Evolutionary conservation across 140 eudicot genomes (phyloP), one percentile per base, ranked within the genome.

Genomic region (Eryngium alpinum): DNA sequence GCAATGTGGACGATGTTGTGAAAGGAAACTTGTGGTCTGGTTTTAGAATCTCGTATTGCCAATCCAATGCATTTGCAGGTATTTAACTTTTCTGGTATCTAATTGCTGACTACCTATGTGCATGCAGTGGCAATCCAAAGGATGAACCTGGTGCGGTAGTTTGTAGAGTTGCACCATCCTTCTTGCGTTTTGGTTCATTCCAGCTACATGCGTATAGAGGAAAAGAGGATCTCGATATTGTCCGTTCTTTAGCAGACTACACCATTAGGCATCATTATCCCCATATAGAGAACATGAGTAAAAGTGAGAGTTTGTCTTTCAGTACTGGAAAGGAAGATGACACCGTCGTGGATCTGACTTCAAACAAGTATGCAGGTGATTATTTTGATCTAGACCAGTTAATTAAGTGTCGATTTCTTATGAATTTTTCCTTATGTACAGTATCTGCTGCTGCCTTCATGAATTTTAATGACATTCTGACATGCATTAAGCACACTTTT

Each of bases 61-160:
- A 62, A 62, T 10, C 32, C n/a, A 15, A n/a, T 17, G 75, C 49
- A 18, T 18, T 31, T 67, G 3, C 44, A 32, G 19, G 75, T 69
- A 46, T 69, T 69, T 14, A 16, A 12, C 3, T 15, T 9, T 25
- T 44, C 21, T n/a, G 32, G 29, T 75, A 44, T 74, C 19, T 75
- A 53, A 19, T 44, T 75, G 46, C 62, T 75, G 15, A 75, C 38
- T 27, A 49, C 29, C 24, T 31, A 56, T 80, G 84, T 73, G 44
- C 66, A 31, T 84, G 90, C 97, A 95, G 99, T 83, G 99, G 99
- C 32, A 95, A 95, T 87, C 90, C 97, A 79, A 95, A 92, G 92
- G 99, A 95, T 18, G 99, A 95, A 86, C 97, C 99, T 72, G 99
- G 99, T 91, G 99, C 99, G 62, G 75, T 92, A 67, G 97, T 95